A percentile compares a stretch with the other conserved stretches of the same genome.
Conservation (phyloP, 306 rosid species). For the Argentina anserina region DNA sequence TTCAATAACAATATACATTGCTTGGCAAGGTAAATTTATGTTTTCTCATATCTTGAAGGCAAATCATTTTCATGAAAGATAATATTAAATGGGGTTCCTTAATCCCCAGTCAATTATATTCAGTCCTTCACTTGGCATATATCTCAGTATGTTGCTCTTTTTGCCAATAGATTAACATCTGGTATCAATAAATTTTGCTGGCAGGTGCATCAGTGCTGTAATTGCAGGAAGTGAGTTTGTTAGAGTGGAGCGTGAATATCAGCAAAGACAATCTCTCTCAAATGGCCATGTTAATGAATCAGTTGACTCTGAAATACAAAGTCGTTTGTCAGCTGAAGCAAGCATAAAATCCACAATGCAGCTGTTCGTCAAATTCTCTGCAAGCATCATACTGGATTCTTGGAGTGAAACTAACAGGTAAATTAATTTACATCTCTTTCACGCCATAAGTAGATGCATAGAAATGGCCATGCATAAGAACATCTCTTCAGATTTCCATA, state of each 20-base stretch:
- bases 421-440: not conserved
- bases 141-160: slow-evolving; percentile 9
- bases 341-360: slow-evolving; percentile 87
- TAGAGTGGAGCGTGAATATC: slow-evolving; percentile 80
- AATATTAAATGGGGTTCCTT: not conserved
- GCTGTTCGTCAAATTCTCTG: slow-evolving; percentile 79
- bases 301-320: slow-evolving; percentile 58
- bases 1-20: slow-evolving; percentile 92
- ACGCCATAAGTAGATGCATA: not conserved
- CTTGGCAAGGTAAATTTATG: slow-evolving; percentile 73
- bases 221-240: slow-evolving; percentile 88
- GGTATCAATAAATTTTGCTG: slow-evolving; percentile 16
- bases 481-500: not conserved
- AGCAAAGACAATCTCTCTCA: slow-evolving; percentile 56
- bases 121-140: not conserved
- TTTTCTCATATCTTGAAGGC: slow-evolving; percentile 4
- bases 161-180: slow-evolving; percentile 13
- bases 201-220: slow-evolving; percentile 94
- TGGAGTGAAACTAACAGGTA: slow-evolving; percentile 83
- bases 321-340: slow-evolving; percentile 69
- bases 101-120: not conserved
- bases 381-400: slow-evolving; percentile 76
- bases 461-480: not conserved
- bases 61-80: not conserved
- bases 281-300: slow-evolving; percentile 63